phyloP scores from a whole-genome alignment of 169 alveolate species.

The Besnoitia besnoiti region DNA sequence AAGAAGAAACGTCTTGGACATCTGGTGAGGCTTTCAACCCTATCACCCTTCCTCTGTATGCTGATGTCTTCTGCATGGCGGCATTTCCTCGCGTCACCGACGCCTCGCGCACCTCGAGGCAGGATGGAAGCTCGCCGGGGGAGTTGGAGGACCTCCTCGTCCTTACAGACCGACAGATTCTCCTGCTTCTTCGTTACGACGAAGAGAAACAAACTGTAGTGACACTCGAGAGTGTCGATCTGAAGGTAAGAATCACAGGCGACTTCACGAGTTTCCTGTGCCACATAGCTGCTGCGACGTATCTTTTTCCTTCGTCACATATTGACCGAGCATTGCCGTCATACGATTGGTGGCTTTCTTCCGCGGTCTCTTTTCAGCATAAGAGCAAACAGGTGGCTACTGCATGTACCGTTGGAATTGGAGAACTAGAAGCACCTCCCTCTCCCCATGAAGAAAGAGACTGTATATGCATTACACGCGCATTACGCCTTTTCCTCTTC shows the following conservation, averaged over 20 bases:
- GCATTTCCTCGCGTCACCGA: neutral
- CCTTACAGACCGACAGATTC: neutral
- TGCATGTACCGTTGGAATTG: no score
- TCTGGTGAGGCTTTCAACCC: neutral
- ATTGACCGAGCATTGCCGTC: no score
- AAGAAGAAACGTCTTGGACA: neutral
- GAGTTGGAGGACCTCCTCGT: neutral
- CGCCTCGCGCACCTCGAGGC: neutral
- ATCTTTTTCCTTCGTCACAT: no score
- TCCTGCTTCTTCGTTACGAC: conserved; percentile 8
- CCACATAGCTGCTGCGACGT: no score
- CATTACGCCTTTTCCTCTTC: no score
- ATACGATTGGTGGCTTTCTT: no score
- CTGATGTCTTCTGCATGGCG: conserved; percentile 1
- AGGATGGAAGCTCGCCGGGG: neutral
- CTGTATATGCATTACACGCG: no score
- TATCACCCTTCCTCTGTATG: neutral
- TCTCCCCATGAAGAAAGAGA: no score
- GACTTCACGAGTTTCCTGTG: no score
- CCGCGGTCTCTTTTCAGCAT: no score
- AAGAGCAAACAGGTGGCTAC: no score
- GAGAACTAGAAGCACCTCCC: no score
- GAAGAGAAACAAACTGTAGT: neutral
- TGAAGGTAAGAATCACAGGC: neutral
- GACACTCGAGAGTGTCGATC: neutral